Base-by-base conservation (phyloP, 495 filamentous ascomycete genomes). In the Gamarada debralockiae region DNA sequence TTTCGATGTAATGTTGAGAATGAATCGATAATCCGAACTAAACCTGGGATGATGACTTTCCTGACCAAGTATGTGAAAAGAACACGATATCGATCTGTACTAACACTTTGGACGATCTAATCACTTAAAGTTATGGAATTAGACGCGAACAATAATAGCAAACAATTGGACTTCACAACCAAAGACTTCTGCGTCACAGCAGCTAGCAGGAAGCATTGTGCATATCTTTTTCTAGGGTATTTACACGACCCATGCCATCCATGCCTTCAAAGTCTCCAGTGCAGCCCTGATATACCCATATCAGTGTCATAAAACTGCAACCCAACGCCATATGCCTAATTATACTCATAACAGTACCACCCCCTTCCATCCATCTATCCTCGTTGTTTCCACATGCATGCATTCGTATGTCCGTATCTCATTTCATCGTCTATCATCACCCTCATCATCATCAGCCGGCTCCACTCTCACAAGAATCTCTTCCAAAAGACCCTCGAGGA, bases 401-500 rank as follows among this genome's bases (percentile, higher is more conserved):
- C 10, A 22, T 44, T 33, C 44, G 25, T 23, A 23, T 5, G 6
- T 23, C 18, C 45, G 14, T 48, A 24, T 45, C 14, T 38, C 25
- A 13, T 49, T 40, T 52, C 50, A 49, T 50, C 51, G 31, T 53
- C 17, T 45, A 18, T 50, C 40, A 50, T 60, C 59, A 13, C 40
- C 62, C 18, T 75, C 78, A 36, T 83, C 84, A 58, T 89, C 87
- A 64, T 91, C 87, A 46, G 86, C 74, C 7, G 89, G 85, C 67
- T 96, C 92, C 27, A 97, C 86, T 29, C 93, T 73, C 6, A 96
- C 89, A n/a, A 98, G 75, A 14, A 97, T 81, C 73, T 97, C 93
- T 72, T 98, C 93, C 25, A 98, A 73, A 55, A 96, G 82, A 1
- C 88, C 92, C 67, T 98, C 93, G 25, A 97, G 70, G 57, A 97